These are phyloP conservation scores for Trichophyton mentagrophytes DNA, from an alignment of 2,329 filamentous ascomycete genomes.

Conservation along the genomic window DNA sequence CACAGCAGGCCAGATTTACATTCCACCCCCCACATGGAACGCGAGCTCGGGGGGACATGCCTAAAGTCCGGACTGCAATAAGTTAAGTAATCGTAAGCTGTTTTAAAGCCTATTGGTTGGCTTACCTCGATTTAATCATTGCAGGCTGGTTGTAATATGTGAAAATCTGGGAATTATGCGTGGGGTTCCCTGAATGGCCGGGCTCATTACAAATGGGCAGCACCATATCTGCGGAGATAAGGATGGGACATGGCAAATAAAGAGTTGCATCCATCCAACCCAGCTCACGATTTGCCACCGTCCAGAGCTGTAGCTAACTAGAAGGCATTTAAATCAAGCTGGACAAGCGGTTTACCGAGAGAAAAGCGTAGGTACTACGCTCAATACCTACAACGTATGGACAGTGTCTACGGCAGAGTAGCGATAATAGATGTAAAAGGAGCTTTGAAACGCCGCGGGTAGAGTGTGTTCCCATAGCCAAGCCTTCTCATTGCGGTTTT, in stretches of 20 bases:
- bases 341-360: neutral
- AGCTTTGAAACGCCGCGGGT: too few species aligned
- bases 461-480: too few species aligned
- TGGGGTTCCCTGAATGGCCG: neutral
- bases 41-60: neutral
- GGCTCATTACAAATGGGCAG: neutral
- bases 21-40: neutral
- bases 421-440: too few species aligned
- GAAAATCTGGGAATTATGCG: too few species aligned
- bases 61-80: neutral
- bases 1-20: neutral
- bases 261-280: neutral
- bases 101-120: neutral
- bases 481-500: too few species aligned
- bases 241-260: neutral
- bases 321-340: neutral
- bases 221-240: neutral
- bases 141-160: neutral
- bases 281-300: neutral
- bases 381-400: too few species aligned
- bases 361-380: neutral
- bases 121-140: neutral
- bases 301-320: neutral
- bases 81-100: neutral
- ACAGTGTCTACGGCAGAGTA: too few species aligned